These are phyloP conservation scores for Tilletia setariae DNA, from an alignment of 1,284 basidiomycete species.

Conservation along the genomic window DNA sequence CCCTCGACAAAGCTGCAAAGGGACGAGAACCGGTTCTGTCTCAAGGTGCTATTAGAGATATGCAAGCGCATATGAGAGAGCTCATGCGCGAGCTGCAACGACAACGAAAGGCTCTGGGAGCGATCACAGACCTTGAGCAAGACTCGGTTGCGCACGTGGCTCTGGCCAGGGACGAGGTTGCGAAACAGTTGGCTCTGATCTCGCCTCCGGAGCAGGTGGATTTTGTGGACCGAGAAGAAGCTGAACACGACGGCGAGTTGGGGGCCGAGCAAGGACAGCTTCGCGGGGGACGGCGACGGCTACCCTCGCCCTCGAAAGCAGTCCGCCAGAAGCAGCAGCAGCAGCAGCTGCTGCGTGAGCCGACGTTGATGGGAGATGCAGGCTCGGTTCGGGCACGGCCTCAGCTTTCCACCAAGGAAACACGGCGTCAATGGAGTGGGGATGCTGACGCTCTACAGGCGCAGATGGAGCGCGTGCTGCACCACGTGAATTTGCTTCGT, in stretches of 20 bases:
- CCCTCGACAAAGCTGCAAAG: neutral
- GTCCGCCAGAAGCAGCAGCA: neutral
- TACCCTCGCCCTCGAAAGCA: neutral
- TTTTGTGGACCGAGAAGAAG: too few relatives aligned
- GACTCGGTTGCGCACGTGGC: neutral
- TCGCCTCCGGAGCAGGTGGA: too few relatives aligned
- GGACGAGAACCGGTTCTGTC: neutral
- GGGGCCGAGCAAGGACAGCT: neutral
- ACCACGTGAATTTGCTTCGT: neutral
- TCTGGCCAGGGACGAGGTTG: neutral
- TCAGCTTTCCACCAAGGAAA: neutral
- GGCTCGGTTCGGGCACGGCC: too few relatives aligned
- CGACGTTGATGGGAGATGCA: neutral
- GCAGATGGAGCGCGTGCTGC: neutral
- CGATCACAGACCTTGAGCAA: neutral
- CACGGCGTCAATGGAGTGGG: neutral
- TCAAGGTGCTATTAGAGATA: neutral
- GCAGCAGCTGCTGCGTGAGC: neutral
- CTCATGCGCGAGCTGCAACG: constrained; percentile 13
- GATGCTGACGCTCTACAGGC: neutral
- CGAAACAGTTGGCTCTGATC: neutral
- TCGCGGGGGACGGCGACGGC: neutral
- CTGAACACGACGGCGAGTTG: too few relatives aligned
- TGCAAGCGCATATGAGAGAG: constrained; percentile 10
- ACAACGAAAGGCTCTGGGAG: neutral